Percentiles rank a stretch among this genome's conserved stretches.
Evolutionary conservation across 1,139 yeast species (phyloP).

Genomic region (Hanseniaspora sp.): DNA sequence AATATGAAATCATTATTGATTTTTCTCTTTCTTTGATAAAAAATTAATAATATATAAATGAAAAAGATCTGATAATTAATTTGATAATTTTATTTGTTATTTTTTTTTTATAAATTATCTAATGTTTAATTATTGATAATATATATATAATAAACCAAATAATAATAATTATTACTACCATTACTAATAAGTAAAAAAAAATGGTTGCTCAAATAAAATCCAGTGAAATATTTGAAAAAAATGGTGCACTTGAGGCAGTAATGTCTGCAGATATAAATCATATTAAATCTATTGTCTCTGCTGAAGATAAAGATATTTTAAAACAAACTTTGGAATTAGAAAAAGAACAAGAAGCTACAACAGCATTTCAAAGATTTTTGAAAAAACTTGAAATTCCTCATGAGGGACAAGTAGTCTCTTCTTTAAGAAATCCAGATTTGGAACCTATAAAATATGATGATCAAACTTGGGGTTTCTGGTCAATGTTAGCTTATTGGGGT

Average conservation of each 20-base stretch:
- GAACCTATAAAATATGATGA: slow-evolving; percentile 23
- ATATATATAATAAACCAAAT: no score
- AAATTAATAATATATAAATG: no score
- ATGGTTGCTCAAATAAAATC: slow-evolving; percentile 2
- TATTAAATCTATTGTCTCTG: slow-evolving; percentile 17
- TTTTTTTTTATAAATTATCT: no score
- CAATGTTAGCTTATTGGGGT: slow-evolving; percentile 27
- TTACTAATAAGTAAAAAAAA: neutral
- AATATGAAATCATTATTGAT: no score
- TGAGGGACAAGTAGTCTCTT: slow-evolving; percentile 19
- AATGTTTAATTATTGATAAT: no score
- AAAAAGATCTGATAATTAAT: no score
- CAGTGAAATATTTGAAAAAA: neutral
- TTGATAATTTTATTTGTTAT: no score
- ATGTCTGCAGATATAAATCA: slow-evolving; percentile 13
- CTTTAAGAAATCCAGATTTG: slow-evolving; percentile 24
- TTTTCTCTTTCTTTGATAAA: no score
- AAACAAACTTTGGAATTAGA: slow-evolving; percentile 16
- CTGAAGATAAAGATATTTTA: slow-evolving; percentile 17
- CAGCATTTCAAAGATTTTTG: slow-evolving; percentile 16
- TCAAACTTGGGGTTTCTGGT: slow-evolving; percentile 27
- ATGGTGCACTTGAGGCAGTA: slow-evolving; percentile 6
- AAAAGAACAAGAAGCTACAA: slow-evolving; percentile 13
- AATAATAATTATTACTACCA: neutral
- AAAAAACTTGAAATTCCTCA: slow-evolving; percentile 22